Conservation (phyloP, 768 basidiomycete species). For the Lactarius hatsudake region DNA sequence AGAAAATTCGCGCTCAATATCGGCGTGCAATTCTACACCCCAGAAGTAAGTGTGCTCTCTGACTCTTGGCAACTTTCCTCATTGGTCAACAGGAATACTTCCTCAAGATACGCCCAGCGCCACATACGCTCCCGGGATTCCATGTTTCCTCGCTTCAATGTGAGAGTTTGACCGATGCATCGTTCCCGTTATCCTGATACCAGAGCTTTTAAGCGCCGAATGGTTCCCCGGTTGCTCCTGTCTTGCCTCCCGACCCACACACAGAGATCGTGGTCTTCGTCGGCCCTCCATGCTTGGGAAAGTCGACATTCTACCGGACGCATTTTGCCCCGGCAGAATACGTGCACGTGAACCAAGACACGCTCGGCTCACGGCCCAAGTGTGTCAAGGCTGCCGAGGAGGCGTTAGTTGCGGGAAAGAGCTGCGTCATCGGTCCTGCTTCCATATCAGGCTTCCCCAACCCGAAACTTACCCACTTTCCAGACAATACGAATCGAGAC, state of each 20-base stretch:
- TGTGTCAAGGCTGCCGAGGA: conserved; percentile 67
- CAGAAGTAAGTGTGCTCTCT: conserved; percentile 57
- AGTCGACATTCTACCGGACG: conserved; percentile 72
- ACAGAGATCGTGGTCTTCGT: conserved; percentile 59
- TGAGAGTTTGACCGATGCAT: conserved; percentile 11
- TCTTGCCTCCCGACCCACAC: conserved; percentile 10
- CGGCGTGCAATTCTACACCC: conserved; percentile 72
- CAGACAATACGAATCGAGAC: conserved; percentile 94
- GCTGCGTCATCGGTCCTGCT: conserved; percentile 71
- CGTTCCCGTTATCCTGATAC: conserved; percentile 35
- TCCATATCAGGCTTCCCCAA: background rate
- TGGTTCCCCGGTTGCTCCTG: conserved; percentile 37
- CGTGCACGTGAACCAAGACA: conserved; percentile 85
- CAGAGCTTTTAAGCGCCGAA: conserved; percentile 50
- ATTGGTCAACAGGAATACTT: conserved; percentile 67
- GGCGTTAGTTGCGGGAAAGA: conserved; percentile 51
- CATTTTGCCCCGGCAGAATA: conserved; percentile 72
- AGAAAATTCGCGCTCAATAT: conserved; percentile 82
- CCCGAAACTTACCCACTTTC: background rate
- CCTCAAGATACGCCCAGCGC: conserved; percentile 44
- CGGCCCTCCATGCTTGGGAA: conserved; percentile 67
- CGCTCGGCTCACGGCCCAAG: conserved; percentile 65
- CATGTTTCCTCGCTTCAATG: conserved; percentile 47
- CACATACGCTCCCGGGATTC: conserved; percentile 65
- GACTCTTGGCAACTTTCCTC: background rate